Percentiles rank a stretch among this genome's conserved stretches.
phyloP scores from a whole-genome alignment of 495 filamentous ascomycete genomes.

The Neurospora sp. region DNA sequence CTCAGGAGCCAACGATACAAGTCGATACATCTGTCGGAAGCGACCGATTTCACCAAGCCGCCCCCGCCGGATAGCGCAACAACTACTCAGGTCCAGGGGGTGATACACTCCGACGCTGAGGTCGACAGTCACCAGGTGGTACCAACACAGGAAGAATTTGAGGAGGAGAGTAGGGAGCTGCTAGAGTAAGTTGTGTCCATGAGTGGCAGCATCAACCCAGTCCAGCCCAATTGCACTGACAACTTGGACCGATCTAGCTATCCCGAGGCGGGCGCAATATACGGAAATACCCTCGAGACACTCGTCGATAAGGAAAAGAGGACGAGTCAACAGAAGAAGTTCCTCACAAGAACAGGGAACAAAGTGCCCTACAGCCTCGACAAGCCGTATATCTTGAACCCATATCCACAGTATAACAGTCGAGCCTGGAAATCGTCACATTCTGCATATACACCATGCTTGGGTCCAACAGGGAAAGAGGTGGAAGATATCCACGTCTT shows the following conservation, averaged over 20 bases:
- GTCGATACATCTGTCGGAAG: not conserved
- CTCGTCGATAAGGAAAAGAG: slow-evolving; percentile 25
- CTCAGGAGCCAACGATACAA: not conserved
- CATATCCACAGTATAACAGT: slow-evolving; percentile 39
- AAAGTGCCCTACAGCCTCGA: slow-evolving; percentile 20
- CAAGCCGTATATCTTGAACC: slow-evolving; percentile 33
- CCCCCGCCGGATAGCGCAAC: not conserved
- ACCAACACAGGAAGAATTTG: slow-evolving; percentile 25
- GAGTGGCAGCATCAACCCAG: not conserved
- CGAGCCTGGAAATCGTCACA: slow-evolving; percentile 19
- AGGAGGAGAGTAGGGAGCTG: slow-evolving; percentile 28
- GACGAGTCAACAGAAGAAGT: slow-evolving; percentile 9
- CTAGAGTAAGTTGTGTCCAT: slow-evolving; percentile 22
- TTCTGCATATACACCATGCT: slow-evolving; percentile 26
- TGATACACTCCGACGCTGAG: not conserved
- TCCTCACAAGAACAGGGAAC: slow-evolving; percentile 15
- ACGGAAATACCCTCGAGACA: slow-evolving; percentile 35
- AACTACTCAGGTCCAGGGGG: not conserved
- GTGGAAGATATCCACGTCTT: slow-evolving; percentile 34
- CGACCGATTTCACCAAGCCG: not conserved
- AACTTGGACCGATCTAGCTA: slow-evolving; percentile 4
- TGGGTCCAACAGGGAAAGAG: slow-evolving; percentile 22
- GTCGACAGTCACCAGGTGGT: not conserved
- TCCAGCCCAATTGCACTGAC: slow-evolving; percentile 1
- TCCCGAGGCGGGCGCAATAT: slow-evolving; percentile 31